These are phyloP conservation scores for Amanita rubescens DNA, from an alignment of 768 basidiomycete genomes.

Conservation along the genomic window DNA sequence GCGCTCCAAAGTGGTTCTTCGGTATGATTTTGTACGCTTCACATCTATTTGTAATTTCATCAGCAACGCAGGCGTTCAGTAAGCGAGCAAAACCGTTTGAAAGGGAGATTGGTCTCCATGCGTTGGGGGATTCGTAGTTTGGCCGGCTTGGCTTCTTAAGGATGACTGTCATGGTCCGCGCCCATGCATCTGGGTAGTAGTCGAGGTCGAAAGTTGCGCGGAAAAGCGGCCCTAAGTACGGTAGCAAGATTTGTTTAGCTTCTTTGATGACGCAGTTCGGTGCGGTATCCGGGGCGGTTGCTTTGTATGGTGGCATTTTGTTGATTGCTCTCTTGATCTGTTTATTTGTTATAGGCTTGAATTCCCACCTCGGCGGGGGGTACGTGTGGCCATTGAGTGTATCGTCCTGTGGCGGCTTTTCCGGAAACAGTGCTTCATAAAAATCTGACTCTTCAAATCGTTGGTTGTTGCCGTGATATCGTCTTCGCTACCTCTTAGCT, in stretches of 20 bases:
- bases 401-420: not conserved
- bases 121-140: not conserved
- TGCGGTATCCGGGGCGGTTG: not conserved
- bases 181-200: not conserved
- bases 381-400: not conserved
- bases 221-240: not conserved
- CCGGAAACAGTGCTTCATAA: not conserved
- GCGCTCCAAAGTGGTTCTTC: not conserved
- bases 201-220: not conserved
- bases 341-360: not conserved
- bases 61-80: not conserved
- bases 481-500: rapidly evolving
- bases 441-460: not conserved
- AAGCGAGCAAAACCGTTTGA: not conserved
- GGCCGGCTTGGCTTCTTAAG: not conserved
- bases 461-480: not conserved
- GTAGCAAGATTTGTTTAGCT: not conserved
- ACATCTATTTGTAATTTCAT: not conserved
- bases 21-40: not conserved
- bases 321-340: not conserved
- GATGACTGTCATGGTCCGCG: not conserved
- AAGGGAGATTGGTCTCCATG: not conserved
- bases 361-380: not conserved
- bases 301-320: not conserved
- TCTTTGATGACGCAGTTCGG: not conserved